Evolutionary conservation across 1,284 basidiomycete species (phyloP).

Genomic region (Rhodotorula sp.): DNA sequence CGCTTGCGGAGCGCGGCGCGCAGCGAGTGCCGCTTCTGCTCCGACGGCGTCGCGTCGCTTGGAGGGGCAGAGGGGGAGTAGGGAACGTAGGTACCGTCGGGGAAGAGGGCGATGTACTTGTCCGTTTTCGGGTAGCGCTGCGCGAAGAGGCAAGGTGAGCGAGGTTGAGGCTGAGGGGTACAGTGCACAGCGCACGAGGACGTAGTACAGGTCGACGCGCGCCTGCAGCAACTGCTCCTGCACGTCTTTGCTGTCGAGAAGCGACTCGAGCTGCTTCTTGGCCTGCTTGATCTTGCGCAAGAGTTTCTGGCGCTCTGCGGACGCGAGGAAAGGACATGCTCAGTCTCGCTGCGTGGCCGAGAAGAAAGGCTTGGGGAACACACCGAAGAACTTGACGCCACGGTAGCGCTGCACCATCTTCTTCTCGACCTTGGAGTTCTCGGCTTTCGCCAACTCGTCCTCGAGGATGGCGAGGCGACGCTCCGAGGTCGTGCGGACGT

Average conservation of each 20-base stretch:
- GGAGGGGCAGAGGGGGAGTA: constrained; percentile 2
- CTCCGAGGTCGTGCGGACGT: constrained; percentile 32
- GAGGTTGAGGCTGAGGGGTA: no score
- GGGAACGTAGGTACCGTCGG: constrained; percentile 36
- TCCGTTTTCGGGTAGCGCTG: constrained; percentile 37
- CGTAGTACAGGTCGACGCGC: constrained; percentile 38
- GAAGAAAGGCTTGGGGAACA: background rate
- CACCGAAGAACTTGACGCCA: constrained; percentile 42
- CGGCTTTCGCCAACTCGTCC: constrained; percentile 27
- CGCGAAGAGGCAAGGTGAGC: no score
- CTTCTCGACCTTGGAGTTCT: constrained; percentile 28
- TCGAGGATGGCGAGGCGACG: constrained; percentile 31
- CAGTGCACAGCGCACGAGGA: constrained; percentile 28
- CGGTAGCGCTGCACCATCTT: constrained; percentile 41
- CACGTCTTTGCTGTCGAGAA: background rate
- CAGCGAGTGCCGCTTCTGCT: constrained; percentile 17
- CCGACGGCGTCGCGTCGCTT: background rate
- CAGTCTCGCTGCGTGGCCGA: background rate
- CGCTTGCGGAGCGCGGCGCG: constrained; percentile 4
- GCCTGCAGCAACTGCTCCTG: constrained; percentile 16
- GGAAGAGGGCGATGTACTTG: constrained; percentile 43
- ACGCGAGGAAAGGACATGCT: background rate
- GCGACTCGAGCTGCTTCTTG: constrained; percentile 24
- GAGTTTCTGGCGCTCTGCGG: constrained; percentile 39
- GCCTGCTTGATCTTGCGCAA: constrained; percentile 40